Evolutionary conservation across 2,329 filamentous ascomycete species (phyloP), one percentile per base, ranked within the genome.

Genomic region (Orbilia blumenaviensis): DNA sequence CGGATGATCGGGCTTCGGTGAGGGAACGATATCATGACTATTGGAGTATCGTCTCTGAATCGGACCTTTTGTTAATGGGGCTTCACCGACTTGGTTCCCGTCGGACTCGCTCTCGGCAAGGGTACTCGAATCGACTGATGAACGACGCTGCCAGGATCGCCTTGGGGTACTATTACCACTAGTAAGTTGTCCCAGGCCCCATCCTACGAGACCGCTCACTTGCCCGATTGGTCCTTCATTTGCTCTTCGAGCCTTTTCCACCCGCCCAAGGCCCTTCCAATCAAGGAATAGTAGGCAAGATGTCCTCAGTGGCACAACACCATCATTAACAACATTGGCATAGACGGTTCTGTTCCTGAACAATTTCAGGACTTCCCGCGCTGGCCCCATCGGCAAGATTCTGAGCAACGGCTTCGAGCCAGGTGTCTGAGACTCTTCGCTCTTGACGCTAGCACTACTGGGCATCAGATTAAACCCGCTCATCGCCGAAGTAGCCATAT

Each of bases 241-340:
- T 82, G 96, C 94, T 82, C 95, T 86, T 21, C 94, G 88, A 9
- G 95, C 94, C 83, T 99, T 99, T 79, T 98, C 93, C 0, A 99
- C 95, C 41, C 93, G 90, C 3, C 91, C 94, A 2, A 99, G 85
- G 0, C 95, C 95, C 83, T 94, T 91, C 95, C 95, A 99, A 82
- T 99, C 95, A 0, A 99, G 85, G 81, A 99, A 99, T 4, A 99
- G 84, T n/a, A 99, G 85, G 82, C 94, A 99, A 78, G 94, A 98
- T 3, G 95, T 99, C 21, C 95, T 89, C 34, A 99, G 84, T 1
- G 95, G 95, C 3, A 99, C 95, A 79, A 99, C 97, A 2, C 94
- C 94, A 83, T 98, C 94, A 81, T 98, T 98, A 79, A 98, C 94
- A 10, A 98, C 94, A 80, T 98, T 98, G 1, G 94, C 97, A 82